Evolutionary conservation across 805 yeast genomes (phyloP), one percentile per base, ranked within the genome.

Genomic region (Spathaspora passalidarum): DNA sequence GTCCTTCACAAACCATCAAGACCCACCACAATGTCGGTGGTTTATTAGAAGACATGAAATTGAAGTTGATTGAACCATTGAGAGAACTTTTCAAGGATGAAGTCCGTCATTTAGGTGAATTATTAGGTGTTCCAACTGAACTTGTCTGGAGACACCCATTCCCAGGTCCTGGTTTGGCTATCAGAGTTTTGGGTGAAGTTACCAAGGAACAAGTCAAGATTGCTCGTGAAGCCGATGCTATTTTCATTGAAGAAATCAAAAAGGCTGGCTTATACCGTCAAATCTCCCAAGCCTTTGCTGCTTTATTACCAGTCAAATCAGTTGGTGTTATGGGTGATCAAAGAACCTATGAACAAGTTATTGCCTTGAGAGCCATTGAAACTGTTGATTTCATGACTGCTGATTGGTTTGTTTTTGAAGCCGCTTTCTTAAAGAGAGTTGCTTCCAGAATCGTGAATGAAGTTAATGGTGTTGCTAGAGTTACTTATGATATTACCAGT

Each of bases 161-260:
- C 96, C 99, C 99, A 60, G 99, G 99, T 66, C 99, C 99, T 67
- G 99, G 99, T 76, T 87, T 94, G 65, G 99, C 97, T 57, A 94
- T 94, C 68, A 86, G 99, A 73, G 95, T 94, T 46, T 77, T 94
- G 41, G 99, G 99, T 58, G 98, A 92, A 75, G 98, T 94, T 53
- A 88, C 97, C 49, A 86, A 82, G 56, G 82, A 77, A 55, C 99
- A 94, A 75, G 94, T 94, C 47, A 92, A 82, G 63, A 94, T 94
- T 64, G 99, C 98, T 38, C 86, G 98, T 73, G 92, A 89, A 66
- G 99, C 99, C 51, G 99, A 94, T 68, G 78, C 76, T 69, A 94
- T 94, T 60, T 94, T 88, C 79, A 94, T 94, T 63, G 96, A 88
- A 72, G 99, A 94, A 78, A 94, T 94, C 68, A 87, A 80, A 65